Evolutionary conservation across 106 monocot species (phyloP), one percentile per base, ranked within the genome.

Genomic region (Platanthera zijinensis): DNA sequence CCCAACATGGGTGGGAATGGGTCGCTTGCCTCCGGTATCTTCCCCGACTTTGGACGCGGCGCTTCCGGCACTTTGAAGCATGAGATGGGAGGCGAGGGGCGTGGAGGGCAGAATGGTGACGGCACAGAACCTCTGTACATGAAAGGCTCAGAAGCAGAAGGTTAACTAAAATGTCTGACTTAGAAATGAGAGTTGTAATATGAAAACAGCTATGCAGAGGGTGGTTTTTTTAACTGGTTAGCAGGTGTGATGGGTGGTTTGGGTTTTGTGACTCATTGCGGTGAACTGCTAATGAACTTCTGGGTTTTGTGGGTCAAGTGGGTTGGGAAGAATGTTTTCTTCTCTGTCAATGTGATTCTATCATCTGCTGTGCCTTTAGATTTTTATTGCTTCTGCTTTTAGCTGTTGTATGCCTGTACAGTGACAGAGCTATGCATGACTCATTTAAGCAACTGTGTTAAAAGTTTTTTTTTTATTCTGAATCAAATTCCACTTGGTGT

Each of bases 121-220:
- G 88, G 86, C 2, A 84, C 75, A 3, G 86, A 92, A 10, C 73
- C 86, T 32, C 64, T 86, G 54, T 92, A 92, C 57, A 74, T 92
- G 71, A 92, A 89, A 61, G 85, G 80, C 12, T 77, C 83, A 7
- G 89, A 89, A 71, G 92, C 86, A 50, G 92, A 88, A 73, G 89
- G 85, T 12, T 39, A 92, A 87, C 79, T 87, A 32, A 59, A 21
- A 6, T 9, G 4, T 10, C 8, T 69, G 9, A n/a, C 50, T 3
- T 48, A 9, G 63, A 63, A 63, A 28, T 19, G 7, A 7, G 63
- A 9, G 22, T 63, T 19, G 25, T 63, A 28, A 22, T 22, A 63
- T 63, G 63, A 69, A 46, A 5, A 69, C 51, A 4, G 17, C 47
- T 46, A 8, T 47, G 51, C 18, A 66, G 66, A 25, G 32, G 66